Conservation (phyloP, 164 flowering plant genomes). For the Paratinospora sagittata region DNA sequence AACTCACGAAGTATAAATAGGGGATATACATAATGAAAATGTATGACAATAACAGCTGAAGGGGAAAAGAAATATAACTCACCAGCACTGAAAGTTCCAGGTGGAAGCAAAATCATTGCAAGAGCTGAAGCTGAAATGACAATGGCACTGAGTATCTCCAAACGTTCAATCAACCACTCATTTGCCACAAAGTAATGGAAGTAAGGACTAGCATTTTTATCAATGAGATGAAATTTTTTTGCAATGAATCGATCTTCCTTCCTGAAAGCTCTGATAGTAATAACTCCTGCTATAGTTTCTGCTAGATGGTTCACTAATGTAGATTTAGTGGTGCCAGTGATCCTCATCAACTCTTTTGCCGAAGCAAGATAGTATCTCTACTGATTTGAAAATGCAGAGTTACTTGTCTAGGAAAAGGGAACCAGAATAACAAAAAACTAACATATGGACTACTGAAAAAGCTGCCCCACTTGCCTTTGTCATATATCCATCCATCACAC, state of each 20-base stretch:
- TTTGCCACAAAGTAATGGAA: constrained; percentile 69
- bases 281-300: constrained; percentile 63
- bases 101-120: constrained; percentile 48
- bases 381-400: constrained; percentile 2
- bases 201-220: constrained; percentile 59
- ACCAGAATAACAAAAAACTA: not conserved
- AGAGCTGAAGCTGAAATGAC: constrained; percentile 65
- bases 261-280: constrained; percentile 64
- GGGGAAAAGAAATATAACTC: constrained; percentile 6
- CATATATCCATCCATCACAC: not conserved
- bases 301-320: constrained; percentile 49
- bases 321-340: constrained; percentile 64
- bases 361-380: constrained; percentile 67
- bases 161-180: constrained; percentile 77
- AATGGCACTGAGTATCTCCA: constrained; percentile 55
- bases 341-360: constrained; percentile 73
- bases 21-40: not conserved
- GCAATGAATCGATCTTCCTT: constrained; percentile 51
- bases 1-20: no score
- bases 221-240: constrained; percentile 45
- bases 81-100: constrained; percentile 63
- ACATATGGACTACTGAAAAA: not conserved
- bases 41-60: not conserved
- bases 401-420: not conserved
- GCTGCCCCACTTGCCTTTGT: not conserved